A percentile compares a stretch with the other conserved stretches of the same genome.
Evolutionary conservation across 177 flowering plant species (phyloP).

Genomic region (Tripterygium wilfordii): DNA sequence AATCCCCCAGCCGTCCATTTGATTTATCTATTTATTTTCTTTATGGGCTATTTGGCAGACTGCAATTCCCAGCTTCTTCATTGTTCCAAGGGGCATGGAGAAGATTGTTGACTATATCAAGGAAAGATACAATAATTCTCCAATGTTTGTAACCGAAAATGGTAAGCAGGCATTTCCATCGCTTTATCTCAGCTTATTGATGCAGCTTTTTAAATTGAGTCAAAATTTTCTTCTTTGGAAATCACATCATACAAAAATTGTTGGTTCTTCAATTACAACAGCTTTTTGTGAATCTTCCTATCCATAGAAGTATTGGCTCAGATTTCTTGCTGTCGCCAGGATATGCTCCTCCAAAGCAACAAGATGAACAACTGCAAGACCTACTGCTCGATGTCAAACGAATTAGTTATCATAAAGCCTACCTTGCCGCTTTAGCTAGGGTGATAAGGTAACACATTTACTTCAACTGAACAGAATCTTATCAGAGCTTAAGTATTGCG

Average conservation of each 20-base stretch:
- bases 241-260: no score
- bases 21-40: not conserved
- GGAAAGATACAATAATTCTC: not conserved
- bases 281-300: no score
- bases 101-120: not conserved
- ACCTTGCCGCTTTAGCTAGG: constrained; percentile 32
- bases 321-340: no score
- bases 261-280: no score
- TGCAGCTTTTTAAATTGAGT: no score
- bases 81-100: not conserved
- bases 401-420: constrained; percentile 26
- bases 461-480: not conserved
- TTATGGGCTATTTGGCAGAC: not conserved
- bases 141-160: not conserved
- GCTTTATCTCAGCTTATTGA: no score
- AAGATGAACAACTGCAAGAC: not conserved
- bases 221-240: no score
- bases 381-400: constrained; percentile 28
- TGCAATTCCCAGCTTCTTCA: not conserved
- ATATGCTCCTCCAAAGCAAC: constrained; percentile 11
- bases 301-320: not conserved
- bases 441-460: constrained; percentile 36
- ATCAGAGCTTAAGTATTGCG: no score
- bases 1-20: not conserved
- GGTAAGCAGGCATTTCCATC: constrained; percentile 5